Conservation (phyloP, 305 asterid genomes). For the Fraxinus xanthoxyloides region DNA sequence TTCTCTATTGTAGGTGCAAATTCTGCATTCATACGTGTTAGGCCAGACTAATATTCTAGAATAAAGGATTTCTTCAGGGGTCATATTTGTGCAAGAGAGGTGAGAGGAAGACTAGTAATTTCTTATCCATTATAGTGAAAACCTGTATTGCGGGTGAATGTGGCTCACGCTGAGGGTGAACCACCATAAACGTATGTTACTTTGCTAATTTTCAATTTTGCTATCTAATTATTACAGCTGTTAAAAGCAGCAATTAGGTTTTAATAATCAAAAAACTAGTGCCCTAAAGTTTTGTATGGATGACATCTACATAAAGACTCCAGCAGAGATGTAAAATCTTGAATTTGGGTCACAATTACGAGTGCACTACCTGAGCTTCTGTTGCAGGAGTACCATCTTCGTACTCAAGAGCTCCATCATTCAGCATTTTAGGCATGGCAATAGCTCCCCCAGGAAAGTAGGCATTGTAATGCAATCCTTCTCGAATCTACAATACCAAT, state of each 20-base stretch:
- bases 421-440: conserved; percentile 95
- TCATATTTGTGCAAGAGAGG: background rate
- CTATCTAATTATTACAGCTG: background rate
- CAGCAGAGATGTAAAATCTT: background rate
- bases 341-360: background rate
- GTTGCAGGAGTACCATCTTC: conserved; percentile 88
- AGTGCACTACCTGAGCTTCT: conserved; percentile 63
- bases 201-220: background rate
- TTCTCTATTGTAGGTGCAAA: background rate
- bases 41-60: background rate
- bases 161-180: background rate
- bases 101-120: background rate
- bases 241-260: background rate
- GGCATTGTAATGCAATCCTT: conserved; percentile 82
- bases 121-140: background rate
- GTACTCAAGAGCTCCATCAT: conserved; percentile 86
- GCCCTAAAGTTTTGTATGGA: background rate
- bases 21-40: background rate
- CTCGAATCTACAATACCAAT: conserved; percentile 56
- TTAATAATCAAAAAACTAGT: background rate
- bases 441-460: conserved; percentile 95
- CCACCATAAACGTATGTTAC: background rate
- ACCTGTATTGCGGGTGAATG: background rate
- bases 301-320: background rate
- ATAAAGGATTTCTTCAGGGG: background rate